Percentiles rank a stretch among this genome's conserved stretches.
phyloP scores from a whole-genome alignment of 495 filamentous ascomycete genomes.

The Collariella sp. region DNA sequence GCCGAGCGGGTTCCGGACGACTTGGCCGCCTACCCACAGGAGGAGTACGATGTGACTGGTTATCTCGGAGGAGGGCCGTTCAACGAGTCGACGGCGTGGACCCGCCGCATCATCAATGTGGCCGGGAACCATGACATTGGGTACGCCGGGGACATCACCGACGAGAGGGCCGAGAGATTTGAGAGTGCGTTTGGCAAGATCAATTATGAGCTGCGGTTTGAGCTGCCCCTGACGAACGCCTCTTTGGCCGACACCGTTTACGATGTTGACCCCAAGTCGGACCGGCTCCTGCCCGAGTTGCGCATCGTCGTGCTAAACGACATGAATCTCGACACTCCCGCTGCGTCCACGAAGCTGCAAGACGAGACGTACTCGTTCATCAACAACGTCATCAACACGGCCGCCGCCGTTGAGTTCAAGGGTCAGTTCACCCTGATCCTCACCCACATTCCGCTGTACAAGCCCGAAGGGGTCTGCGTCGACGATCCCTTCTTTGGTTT shows the following conservation, averaged over 20 bases:
- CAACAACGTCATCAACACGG: slow-evolving; percentile 59
- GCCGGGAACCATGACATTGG: slow-evolving; percentile 95
- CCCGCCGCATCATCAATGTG: slow-evolving; percentile 70
- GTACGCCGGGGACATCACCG: slow-evolving; percentile 81
- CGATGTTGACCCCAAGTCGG: slow-evolving; percentile 23
- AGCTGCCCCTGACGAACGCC: slow-evolving; percentile 38
- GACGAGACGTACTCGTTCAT: slow-evolving; percentile 67
- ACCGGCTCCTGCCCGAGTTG: slow-evolving; percentile 50
- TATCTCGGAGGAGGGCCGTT: slow-evolving; percentile 35
- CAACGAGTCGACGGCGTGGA: slow-evolving; percentile 52
- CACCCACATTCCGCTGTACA: slow-evolving; percentile 88
- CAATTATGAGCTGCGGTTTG: slow-evolving; percentile 81
- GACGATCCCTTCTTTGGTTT: slow-evolving; percentile 77
- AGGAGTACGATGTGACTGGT: slow-evolving; percentile 44
- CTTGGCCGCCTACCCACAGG: slow-evolving; percentile 40
- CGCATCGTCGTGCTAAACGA: slow-evolving; percentile 81
- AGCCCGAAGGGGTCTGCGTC: slow-evolving; percentile 70
- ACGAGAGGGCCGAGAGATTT: slow-evolving; percentile 64
- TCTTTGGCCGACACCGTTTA: slow-evolving; percentile 27
- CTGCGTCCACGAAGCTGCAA: slow-evolving; percentile 54
- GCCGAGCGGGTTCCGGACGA: slow-evolving; percentile 59
- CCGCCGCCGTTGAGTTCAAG: slow-evolving; percentile 55
- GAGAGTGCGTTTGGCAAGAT: slow-evolving; percentile 72
- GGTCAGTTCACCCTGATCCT: slow-evolving; percentile 71
- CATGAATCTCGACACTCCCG: slow-evolving; percentile 84